Evolutionary conservation across 176 grass and related monocot genomes (phyloP), one percentile per base, ranked within the genome.

Genomic region (Oryza glumipatula): DNA sequence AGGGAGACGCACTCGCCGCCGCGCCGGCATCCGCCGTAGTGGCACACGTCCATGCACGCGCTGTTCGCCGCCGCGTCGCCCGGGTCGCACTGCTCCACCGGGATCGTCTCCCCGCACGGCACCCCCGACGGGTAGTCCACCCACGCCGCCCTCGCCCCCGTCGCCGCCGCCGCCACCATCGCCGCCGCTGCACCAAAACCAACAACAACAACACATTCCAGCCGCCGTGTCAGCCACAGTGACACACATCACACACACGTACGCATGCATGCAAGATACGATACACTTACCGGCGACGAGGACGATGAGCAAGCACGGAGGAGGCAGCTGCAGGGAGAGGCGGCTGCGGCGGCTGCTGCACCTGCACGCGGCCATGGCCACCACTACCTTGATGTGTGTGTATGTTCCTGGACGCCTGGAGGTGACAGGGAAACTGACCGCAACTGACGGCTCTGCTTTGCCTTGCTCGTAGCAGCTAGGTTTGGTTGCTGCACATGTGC

Each of bases 41-140:
- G 92, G 86, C 92, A 94, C 83, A 94, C 52, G 84, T 94, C 92
- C 80, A 72, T 80, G 88, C 92, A 94, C 0, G 92, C 92, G 36
- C 80, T 91, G 88, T 91, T 94, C 38, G 86, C 86, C 46, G 76
- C 75, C 22, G 83, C 66, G 70, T 94, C 83, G 16, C 65, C 43
- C 1, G 92, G 92, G 70, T 91, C 92, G 76, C 92, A 94, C 89
- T 79, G 82, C 46, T 88, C 92, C 65, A 77, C 92, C 35, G 83
- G 86, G 19, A 94, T 78, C 16, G 86, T 85, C 73, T 16, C 71
- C 46, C 92, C 89, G 83, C 92, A 94, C 79, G 83, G 79, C 68
- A 83, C 73, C 7, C 88, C 83, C 28, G 86, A 86, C 71, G 92
- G 83, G 80, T 91, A 94, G 72, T 94, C 92, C 83, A 94, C 76